Conservation (phyloP, 805 yeast genomes). For the Barnettozyma pratensis region DNA sequence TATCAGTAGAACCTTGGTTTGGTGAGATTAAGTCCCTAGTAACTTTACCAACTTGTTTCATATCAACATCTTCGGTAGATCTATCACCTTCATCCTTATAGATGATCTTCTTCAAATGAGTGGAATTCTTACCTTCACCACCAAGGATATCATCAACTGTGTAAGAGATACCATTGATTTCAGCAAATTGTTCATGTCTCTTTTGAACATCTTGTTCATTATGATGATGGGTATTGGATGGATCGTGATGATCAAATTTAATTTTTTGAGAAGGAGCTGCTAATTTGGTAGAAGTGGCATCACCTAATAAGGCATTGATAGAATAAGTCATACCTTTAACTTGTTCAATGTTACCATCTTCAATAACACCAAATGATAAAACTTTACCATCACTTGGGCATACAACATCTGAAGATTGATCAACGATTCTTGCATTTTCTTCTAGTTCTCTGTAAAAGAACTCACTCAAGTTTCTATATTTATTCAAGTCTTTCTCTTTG, state of each 20-base stretch:
- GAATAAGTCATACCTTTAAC: constrained; percentile 96
- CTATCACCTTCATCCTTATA: constrained; percentile 69
- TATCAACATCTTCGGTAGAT: constrained; percentile 28
- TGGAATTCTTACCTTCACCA: constrained; percentile 37
- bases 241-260: constrained; percentile 37
- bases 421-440: constrained; percentile 77
- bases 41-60: constrained; percentile 31
- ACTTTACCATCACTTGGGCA: constrained; percentile 95
- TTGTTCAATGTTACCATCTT: constrained; percentile 87
- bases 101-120: constrained; percentile 41
- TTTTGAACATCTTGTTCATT: constrained; percentile 38
- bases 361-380: constrained; percentile 74
- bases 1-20: constrained; percentile 31
- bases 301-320: constrained; percentile 81
- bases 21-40: constrained; percentile 25
- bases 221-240: background rate
- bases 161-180: constrained; percentile 66
- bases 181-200: constrained; percentile 71
- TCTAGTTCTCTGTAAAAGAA: constrained; percentile 81
- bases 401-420: constrained; percentile 56
- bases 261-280: constrained; percentile 54
- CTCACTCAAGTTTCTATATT: constrained; percentile 79
- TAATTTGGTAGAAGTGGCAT: constrained; percentile 32
- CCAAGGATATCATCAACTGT: constrained; percentile 67
- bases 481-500: constrained; percentile 70